phyloP scores from a whole-genome alignment of 495 filamentous ascomycete genomes.

The Neurospora sp. region DNA sequence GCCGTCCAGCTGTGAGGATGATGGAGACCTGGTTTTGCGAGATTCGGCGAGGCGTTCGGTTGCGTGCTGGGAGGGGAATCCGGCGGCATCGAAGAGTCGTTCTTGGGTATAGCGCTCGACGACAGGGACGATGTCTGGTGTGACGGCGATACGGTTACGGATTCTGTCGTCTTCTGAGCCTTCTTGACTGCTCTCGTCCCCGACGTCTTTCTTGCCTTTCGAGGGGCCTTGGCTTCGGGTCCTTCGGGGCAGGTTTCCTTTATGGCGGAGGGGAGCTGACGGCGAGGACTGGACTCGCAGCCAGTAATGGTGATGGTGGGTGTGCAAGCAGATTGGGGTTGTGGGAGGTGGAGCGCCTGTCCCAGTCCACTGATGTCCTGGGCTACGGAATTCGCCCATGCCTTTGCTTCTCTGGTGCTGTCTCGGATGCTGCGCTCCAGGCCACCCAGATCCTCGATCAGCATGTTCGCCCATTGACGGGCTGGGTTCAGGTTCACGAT shows the following conservation, averaged over 20 bases:
- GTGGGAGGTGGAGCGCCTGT: not conserved
- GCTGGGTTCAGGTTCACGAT: conserved; percentile 10
- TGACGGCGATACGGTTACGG: not conserved
- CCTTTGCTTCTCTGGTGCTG: conserved; percentile 2
- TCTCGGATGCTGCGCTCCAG: conserved; percentile 6
- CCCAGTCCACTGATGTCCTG: not conserved
- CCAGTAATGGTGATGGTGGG: conserved; percentile 50
- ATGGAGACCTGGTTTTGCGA: conserved; percentile 14
- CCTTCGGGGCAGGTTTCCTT: not conserved
- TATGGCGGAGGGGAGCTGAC: not conserved
- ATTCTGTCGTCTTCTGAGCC: not conserved
- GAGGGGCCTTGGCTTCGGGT: conserved; percentile 1
- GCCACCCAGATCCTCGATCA: conserved; percentile 11
- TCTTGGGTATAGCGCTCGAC: conserved; percentile 6
- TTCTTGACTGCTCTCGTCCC: not conserved
- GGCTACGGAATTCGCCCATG: conserved; percentile 2
- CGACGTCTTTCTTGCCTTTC: not conserved
- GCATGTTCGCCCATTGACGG: conserved; percentile 10
- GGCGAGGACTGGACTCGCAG: conserved; percentile 21
- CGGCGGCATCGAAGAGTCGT: conserved; percentile 9
- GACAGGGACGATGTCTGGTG: conserved; percentile 9
- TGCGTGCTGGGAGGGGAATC: conserved; percentile 25
- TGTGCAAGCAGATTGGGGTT: conserved; percentile 36
- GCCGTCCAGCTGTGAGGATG: conserved; percentile 3
- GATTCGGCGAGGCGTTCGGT: conserved; percentile 30